Evolutionary conservation across 2,329 filamentous ascomycete genomes (phyloP), one percentile per base, ranked within the genome.

Genomic region (Phoma sp.): DNA sequence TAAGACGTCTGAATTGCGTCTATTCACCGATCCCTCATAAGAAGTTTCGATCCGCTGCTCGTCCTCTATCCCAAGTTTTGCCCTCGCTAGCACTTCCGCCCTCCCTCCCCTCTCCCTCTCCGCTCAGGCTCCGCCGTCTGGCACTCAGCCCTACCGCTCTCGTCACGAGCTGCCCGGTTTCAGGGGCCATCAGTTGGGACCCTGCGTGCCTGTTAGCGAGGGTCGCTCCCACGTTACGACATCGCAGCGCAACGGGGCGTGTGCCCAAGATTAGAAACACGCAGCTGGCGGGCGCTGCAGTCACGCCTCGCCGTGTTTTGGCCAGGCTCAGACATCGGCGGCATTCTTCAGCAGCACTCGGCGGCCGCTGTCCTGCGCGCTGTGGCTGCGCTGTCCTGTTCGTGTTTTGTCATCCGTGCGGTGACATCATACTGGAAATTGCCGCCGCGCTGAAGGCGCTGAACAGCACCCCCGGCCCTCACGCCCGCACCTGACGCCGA

Each of bases 341-440:
- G 15, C 42, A 42, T 42, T 53, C 26, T 28, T 37, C 37, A 25
- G 32, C 29, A 47, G 17, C 15, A 26, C 11, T 42, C 50, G 38
- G 42, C 43, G 42, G 42, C 34, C 26, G 39, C 51, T 36, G 28
- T 36, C 29, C 26, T 48, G 28, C 20, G 51, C 28, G 33, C 48
- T 42, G 51, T 48, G 32, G 50, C 51, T 54, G 43, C 45, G 38
- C 39, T 34, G 49, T 40, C 45, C 12, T 14, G 30, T 30, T 21
- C 29, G 32, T 26, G 45, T 46, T 46, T 49, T 54, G 51, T 36
- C 51, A 54, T 49, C 46, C 26, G 15, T 33, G 18, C 43, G 33
- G 45, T 54, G 51, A 54, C 51, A 49, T 54, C 51, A 54, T 54
- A 42, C 30, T 40, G 42, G 50, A 37, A 47, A 42, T 42, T 53